Evolutionary conservation across 2,329 filamentous ascomycete genomes (phyloP).

Genomic region (Xylariales sp.): DNA sequence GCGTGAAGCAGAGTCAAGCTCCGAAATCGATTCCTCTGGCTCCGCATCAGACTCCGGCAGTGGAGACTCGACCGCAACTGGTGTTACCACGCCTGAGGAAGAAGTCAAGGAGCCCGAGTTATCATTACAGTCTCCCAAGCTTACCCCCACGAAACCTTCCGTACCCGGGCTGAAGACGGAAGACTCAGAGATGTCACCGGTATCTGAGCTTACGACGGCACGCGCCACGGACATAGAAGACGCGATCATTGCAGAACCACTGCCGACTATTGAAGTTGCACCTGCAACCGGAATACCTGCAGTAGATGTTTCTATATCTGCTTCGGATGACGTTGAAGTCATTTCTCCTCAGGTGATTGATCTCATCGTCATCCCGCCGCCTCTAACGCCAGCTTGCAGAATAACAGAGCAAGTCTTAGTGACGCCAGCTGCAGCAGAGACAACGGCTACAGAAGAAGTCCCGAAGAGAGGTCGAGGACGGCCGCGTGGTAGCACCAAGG

Average conservation of each 20-base stretch:
- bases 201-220: constrained; percentile 18
- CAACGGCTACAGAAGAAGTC: neutral
- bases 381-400: constrained; percentile 10
- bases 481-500: constrained; percentile 2
- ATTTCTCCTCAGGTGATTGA: neutral
- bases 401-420: constrained; percentile 1
- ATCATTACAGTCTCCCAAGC: constrained; percentile 28
- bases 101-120: constrained; percentile 35
- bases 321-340: neutral
- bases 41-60: constrained; percentile 28
- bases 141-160: constrained; percentile 25
- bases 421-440: neutral
- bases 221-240: too few relatives aligned
- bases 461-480: constrained; percentile 10
- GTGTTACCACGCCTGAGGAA: constrained; percentile 47
- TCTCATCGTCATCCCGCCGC: constrained; percentile 12
- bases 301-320: neutral
- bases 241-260: neutral
- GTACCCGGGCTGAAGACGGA: constrained; percentile 28
- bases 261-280: constrained; percentile 1
- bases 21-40: constrained; percentile 18
- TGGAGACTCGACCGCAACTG: constrained; percentile 31
- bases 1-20: constrained; percentile 21
- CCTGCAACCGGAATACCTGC: constrained; percentile 9
- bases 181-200: constrained; percentile 21